Evolutionary conservation across 805 yeast genomes (phyloP).

Genomic region (Hanseniaspora clermontiae): DNA sequence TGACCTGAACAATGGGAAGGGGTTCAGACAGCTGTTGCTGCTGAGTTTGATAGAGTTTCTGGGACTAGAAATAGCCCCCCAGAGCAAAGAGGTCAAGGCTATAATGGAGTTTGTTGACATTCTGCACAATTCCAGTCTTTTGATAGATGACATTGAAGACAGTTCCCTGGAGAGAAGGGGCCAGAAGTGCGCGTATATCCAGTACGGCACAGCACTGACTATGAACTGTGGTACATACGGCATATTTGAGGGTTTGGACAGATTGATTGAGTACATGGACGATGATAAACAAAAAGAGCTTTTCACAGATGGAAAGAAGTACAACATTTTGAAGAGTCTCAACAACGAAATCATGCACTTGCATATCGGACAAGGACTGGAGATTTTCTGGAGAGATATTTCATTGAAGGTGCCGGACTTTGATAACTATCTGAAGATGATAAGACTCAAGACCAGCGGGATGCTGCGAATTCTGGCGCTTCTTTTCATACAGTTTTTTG

Average conservation of each 20-base stretch:
- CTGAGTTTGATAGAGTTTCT: background rate
- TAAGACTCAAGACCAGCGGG: conserved; percentile 81
- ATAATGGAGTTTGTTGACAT: conserved; percentile 41
- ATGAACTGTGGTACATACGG: conserved; percentile 70
- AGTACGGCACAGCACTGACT: conserved; percentile 68
- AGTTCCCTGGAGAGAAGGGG: conserved; percentile 61
- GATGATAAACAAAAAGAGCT: conserved; percentile 16
- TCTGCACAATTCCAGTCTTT: conserved; percentile 52
- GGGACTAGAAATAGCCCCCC: background rate
- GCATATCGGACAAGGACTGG: conserved; percentile 85
- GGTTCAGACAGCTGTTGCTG: conserved; percentile 2
- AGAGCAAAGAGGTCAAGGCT: conserved; percentile 16
- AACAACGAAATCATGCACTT: conserved; percentile 65
- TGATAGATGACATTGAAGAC: conserved; percentile 87
- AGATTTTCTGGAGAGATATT: conserved; percentile 75
- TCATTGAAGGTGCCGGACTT: conserved; percentile 40
- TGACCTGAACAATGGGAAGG: conserved; percentile 1
- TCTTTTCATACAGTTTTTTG: conserved; percentile 43
- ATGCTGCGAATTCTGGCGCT: conserved; percentile 51
- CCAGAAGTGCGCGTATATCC: conserved; percentile 59
- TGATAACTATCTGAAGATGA: conserved; percentile 63
- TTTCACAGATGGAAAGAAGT: conserved; percentile 16
- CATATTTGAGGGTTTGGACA: conserved; percentile 56
- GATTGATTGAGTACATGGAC: conserved; percentile 27
- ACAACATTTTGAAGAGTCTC: conserved; percentile 32